These are phyloP conservation scores for Hebeloma cylindrosporum DNA, from an alignment of 768 basidiomycete genomes.

Conservation along the genomic window DNA sequence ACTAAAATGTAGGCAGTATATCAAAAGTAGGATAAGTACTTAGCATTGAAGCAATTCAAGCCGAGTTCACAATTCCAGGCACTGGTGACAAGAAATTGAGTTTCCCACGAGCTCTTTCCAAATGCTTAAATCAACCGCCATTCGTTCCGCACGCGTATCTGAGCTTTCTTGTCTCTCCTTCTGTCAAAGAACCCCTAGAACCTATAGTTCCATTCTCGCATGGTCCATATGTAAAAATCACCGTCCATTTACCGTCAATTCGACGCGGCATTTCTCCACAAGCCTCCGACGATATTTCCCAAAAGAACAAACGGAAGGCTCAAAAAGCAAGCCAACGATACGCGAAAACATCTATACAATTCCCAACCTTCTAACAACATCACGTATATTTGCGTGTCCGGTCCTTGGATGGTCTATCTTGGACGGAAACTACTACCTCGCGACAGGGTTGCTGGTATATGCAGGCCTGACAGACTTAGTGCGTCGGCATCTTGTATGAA, in stretches of 20 bases:
- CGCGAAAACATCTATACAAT: constrained; percentile 93
- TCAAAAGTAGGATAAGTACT: background rate
- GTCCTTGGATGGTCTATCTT: constrained; percentile 89
- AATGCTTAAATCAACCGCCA: constrained; percentile 25
- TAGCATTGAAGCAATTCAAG: background rate
- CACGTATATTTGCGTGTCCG: constrained; percentile 87
- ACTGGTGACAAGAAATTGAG: background rate
- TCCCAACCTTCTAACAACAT: constrained; percentile 86
- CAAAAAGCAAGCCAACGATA: constrained; percentile 33
- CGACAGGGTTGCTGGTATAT: constrained; percentile 82
- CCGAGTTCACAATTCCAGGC: too few species aligned
- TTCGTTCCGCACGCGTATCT: constrained; percentile 17
- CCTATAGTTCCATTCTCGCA: too few species aligned
- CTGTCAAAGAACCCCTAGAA: background rate
- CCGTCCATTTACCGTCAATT: background rate
- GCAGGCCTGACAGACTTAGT: constrained; percentile 94
- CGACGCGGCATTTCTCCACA: constrained; percentile 20
- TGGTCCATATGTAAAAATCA: too few species aligned
- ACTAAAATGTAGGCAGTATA: background rate
- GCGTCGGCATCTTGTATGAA: too few species aligned
- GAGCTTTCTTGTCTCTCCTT: constrained; percentile 11
- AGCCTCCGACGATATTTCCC: constrained; percentile 16
- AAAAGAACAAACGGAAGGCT: constrained; percentile 16
- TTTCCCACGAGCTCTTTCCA: constrained; percentile 15
- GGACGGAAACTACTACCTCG: constrained; percentile 73